Conservation (phyloP, 2,329 filamentous ascomycete genomes). For the Alternaria panax region DNA sequence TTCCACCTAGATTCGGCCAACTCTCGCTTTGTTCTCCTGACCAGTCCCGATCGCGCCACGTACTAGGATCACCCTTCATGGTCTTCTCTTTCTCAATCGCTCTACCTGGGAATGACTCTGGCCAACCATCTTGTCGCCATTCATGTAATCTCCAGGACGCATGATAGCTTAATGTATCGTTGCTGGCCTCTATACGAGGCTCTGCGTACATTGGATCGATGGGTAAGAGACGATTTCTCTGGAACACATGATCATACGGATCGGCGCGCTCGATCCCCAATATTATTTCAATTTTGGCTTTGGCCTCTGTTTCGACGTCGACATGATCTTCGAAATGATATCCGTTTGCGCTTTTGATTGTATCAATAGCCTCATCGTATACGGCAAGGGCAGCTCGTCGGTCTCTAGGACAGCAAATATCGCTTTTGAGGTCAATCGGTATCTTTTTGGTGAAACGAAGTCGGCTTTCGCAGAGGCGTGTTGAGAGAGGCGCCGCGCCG, state of each 20-base stretch:
- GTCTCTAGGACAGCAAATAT: neutral
- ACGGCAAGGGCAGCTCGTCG: neutral
- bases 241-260: conserved; percentile 17
- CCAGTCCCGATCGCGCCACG: neutral
- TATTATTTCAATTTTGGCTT: conserved; percentile 15
- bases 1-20: neutral
- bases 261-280: conserved; percentile 10
- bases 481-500: neutral
- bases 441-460: conserved; percentile 1
- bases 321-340: conserved; percentile 2
- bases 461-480: neutral
- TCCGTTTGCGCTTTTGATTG: neutral
- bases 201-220: conserved; percentile 28
- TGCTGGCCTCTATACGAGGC: conserved; percentile 17
- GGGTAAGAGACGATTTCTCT: conserved; percentile 4
- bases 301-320: conserved; percentile 12
- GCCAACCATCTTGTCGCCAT: conserved; percentile 31
- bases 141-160: conserved; percentile 17
- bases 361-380: neutral
- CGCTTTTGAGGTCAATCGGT: neutral
- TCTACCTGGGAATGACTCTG: conserved; percentile 2
- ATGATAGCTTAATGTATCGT: conserved; percentile 1
- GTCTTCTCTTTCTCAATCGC: conserved; percentile 9
- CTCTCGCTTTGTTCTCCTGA: neutral
- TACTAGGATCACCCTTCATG: neutral